Evolutionary conservation across 73 alveolate genomes (phyloP).

Genomic region (Tetrahymena thermophila): DNA sequence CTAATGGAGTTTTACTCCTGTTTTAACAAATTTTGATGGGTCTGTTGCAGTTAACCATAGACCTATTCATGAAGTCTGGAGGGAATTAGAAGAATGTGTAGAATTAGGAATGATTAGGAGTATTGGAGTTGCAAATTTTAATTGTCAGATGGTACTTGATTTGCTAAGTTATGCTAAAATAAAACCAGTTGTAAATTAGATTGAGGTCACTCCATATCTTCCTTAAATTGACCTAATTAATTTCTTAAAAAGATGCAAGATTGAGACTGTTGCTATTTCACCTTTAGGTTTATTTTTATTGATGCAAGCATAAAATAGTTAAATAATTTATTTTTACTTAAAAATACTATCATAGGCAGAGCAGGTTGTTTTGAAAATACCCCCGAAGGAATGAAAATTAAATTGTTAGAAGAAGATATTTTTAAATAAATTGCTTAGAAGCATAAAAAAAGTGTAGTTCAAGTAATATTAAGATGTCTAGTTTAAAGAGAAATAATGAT

Average conservation of each 20-base stretch:
- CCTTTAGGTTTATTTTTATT: slow-evolving; percentile 26
- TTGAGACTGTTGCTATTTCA: slow-evolving; percentile 47
- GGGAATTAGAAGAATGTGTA: slow-evolving; percentile 54
- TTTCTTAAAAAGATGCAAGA: slow-evolving; percentile 26
- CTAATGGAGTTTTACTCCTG: slow-evolving; percentile 62
- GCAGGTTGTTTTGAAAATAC: not conserved
- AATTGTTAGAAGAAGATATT: slow-evolving; percentile 25
- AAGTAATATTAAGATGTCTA: slow-evolving; percentile 61
- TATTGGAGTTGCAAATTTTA: slow-evolving; percentile 67
- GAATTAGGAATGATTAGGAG: slow-evolving; percentile 58
- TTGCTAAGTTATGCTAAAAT: slow-evolving; percentile 44
- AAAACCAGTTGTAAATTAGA: slow-evolving; percentile 57
- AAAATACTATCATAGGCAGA: not conserved
- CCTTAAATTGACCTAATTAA: slow-evolving; percentile 36
- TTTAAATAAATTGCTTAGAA: slow-evolving; percentile 40
- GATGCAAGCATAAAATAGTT: not conserved
- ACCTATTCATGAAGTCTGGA: slow-evolving; percentile 68
- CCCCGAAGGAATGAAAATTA: not conserved
- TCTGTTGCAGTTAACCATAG: slow-evolving; percentile 10
- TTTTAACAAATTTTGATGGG: slow-evolving; percentile 10
- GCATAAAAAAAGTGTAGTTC: slow-evolving; percentile 48
- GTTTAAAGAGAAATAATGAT: slow-evolving; percentile 46
- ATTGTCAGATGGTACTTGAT: slow-evolving; percentile 51
- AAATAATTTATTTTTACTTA: not conserved
- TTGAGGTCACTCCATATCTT: slow-evolving; percentile 62